Conservation (phyloP, 768 basidiomycete species). For the Dacryopinax primogenitus region DNA sequence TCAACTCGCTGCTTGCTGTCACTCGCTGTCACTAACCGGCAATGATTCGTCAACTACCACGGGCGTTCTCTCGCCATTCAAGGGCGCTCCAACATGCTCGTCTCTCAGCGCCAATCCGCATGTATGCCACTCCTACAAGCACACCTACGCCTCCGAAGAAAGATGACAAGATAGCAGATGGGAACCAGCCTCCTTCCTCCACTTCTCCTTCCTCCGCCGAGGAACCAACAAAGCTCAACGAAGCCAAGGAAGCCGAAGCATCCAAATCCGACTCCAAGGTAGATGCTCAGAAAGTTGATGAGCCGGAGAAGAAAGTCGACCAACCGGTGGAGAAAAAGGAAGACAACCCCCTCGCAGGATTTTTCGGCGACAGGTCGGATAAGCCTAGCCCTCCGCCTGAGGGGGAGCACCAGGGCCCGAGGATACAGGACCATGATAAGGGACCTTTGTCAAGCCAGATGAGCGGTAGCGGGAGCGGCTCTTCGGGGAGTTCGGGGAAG, state of each 20-base stretch:
- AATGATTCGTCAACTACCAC: background rate
- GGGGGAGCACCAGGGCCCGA: background rate
- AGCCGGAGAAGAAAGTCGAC: background rate
- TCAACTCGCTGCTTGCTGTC: background rate
- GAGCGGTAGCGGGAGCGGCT: background rate
- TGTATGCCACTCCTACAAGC: background rate
- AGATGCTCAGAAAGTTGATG: background rate
- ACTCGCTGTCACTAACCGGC: background rate
- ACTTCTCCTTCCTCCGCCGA: background rate
- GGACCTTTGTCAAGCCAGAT: background rate
- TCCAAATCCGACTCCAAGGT: background rate
- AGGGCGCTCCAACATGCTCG: background rate
- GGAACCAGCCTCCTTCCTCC: background rate
- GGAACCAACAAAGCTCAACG: background rate
- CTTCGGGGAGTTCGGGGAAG: background rate
- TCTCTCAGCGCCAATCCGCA: too few relatives aligned
- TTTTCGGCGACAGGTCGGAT: background rate
- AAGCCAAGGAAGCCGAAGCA: background rate
- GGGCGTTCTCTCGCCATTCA: background rate
- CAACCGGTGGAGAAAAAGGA: background rate
- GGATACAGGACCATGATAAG: background rate
- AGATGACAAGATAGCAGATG: background rate
- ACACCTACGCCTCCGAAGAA: background rate
- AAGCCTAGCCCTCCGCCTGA: background rate
- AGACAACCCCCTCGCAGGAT: background rate